Conservation (phyloP, 1,284 basidiomycete genomes). For the Apiotrichum siamense region DNA sequence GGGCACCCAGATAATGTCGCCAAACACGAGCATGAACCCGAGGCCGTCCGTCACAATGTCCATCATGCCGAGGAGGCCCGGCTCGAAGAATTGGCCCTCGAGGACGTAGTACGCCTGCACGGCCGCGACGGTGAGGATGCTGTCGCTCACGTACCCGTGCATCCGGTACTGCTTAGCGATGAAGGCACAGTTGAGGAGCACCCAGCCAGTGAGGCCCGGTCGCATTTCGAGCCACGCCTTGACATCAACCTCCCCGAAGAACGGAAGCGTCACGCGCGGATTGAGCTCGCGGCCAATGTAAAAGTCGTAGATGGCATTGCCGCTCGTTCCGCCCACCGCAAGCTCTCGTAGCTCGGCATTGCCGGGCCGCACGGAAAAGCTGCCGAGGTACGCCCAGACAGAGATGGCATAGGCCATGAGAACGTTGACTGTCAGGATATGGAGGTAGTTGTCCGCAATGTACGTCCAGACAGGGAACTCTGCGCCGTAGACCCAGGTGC, state of each 20-base stretch:
- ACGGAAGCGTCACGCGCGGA: constrained; percentile 4
- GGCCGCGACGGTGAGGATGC: constrained; percentile 2
- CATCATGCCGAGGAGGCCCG: constrained; percentile 8
- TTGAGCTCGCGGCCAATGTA: constrained; percentile 9
- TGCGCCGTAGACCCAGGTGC: constrained; percentile 1
- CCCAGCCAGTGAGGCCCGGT: constrained; percentile 8
- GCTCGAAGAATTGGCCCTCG: constrained; percentile 7
- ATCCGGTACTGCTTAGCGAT: constrained; percentile 8
- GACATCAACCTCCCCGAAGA: constrained; percentile 20
- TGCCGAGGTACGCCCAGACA: constrained; percentile 1
- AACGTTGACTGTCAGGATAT: constrained; percentile 1
- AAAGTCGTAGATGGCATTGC: constrained; percentile 8
- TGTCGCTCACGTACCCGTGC: constrained; percentile 7
- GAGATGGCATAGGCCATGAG: constrained; percentile 3
- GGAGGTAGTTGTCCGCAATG: constrained; percentile 5
- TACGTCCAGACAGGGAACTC: constrained; percentile 5
- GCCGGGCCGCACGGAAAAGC: constrained; percentile 1
- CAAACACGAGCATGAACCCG: constrained; percentile 8
- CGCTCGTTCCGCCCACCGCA: constrained; percentile 1
- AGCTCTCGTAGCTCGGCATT: constrained; percentile 6
- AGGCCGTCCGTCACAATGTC: constrained; percentile 6
- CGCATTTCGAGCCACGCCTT: constrained; percentile 25
- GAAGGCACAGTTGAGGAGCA: constrained; percentile 4
- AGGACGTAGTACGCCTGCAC: constrained; percentile 5
- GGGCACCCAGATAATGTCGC: constrained; percentile 7